Evolutionary conservation across 1,139 yeast species (phyloP).

Genomic region (Saccharomyces uvarum): DNA sequence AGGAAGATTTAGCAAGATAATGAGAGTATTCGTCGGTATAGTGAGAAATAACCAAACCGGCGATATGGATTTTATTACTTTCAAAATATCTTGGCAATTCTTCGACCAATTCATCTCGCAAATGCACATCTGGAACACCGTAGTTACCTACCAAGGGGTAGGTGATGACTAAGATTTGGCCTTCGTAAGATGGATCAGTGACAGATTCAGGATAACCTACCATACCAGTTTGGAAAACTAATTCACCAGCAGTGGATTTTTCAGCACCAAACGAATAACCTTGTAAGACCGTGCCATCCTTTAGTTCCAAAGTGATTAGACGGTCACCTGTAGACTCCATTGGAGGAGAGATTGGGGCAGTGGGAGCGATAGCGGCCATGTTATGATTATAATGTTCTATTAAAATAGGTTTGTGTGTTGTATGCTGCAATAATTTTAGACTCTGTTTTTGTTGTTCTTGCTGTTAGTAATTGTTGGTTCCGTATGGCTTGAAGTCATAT

Average conservation of each 20-base stretch:
- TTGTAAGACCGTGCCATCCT: constrained; percentile 81
- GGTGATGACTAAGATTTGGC: constrained; percentile 94
- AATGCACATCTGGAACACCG: constrained; percentile 91
- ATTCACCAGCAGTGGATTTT: constrained; percentile 83
- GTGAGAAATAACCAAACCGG: constrained; percentile 95
- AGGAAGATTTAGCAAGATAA: constrained; percentile 81
- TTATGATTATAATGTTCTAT: constrained; percentile 2
- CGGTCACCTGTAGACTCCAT: constrained; percentile 74
- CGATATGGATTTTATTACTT: constrained; percentile 83
- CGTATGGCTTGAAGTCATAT: not conserved
- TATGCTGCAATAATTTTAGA: not conserved
- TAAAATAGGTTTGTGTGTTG: not conserved
- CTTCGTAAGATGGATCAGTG: constrained; percentile 97
- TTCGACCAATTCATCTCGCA: constrained; percentile 66
- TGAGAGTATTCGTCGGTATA: constrained; percentile 96
- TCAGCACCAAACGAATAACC: constrained; percentile 98
- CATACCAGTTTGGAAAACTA: constrained; percentile 99
- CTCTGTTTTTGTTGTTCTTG: not conserved
- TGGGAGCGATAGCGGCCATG: constrained; percentile 35
- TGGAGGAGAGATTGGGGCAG: constrained; percentile 83
- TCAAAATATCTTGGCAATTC: constrained; percentile 88
- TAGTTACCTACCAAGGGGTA: constrained; percentile 96
- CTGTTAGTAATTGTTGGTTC: not conserved
- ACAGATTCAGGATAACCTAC: constrained; percentile 98
- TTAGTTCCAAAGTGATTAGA: constrained; percentile 82